phyloP scores from a whole-genome alignment of 2,329 filamentous ascomycete genomes.

The Aureobasidium pullulans region DNA sequence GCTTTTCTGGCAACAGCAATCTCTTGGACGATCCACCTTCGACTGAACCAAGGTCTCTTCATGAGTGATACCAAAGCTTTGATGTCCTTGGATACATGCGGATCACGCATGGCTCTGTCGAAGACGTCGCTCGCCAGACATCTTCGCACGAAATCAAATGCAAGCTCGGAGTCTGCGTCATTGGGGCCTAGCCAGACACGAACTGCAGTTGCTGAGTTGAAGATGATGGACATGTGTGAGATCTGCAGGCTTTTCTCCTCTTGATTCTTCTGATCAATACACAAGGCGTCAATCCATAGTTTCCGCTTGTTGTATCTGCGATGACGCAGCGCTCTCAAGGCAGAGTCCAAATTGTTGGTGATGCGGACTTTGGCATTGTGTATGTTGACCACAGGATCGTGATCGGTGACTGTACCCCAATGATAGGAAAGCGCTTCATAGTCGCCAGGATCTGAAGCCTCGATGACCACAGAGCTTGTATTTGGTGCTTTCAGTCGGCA shows the following conservation, averaged over 20 bases:
- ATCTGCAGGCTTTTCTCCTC: slow-evolving; percentile 14
- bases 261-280: slow-evolving; percentile 14
- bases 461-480: neutral
- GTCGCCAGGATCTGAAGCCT: neutral
- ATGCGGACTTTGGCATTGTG: neutral
- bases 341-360: slow-evolving; percentile 1
- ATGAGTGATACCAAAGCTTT: neutral
- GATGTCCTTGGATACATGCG: neutral
- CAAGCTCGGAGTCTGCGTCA: neutral
- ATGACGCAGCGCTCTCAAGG: slow-evolving; percentile 6
- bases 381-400: slow-evolving; percentile 8
- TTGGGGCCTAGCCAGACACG: slow-evolving; percentile 11
- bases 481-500: neutral
- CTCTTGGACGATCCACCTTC: slow-evolving; percentile 11
- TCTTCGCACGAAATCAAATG: slow-evolving; percentile 11
- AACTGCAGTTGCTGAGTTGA: slow-evolving; percentile 5
- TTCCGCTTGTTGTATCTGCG: neutral
- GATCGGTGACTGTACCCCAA: slow-evolving; percentile 10
- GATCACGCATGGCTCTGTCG: slow-evolving; percentile 7
- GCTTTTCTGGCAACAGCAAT: slow-evolving; percentile 1
- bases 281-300: slow-evolving; percentile 14
- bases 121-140: slow-evolving; percentile 10
- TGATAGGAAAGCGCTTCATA: slow-evolving; percentile 15
- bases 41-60: slow-evolving; percentile 7
- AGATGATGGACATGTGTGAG: slow-evolving; percentile 12